Evolutionary conservation across 2,329 filamentous ascomycete genomes (phyloP).

Genomic region (Apiospora sp.): DNA sequence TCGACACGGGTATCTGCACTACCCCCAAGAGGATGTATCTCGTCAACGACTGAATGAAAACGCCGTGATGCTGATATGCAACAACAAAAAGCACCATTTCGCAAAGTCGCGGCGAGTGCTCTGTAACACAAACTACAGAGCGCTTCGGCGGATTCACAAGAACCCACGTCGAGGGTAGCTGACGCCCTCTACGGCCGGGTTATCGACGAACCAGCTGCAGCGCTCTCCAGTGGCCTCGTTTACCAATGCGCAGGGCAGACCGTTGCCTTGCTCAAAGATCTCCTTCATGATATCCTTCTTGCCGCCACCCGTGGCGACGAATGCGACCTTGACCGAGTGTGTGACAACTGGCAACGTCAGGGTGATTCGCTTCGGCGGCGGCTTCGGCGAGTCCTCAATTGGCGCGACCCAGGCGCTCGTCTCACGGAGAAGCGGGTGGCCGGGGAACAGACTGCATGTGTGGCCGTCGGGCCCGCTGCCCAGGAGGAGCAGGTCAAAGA

Average conservation of each 20-base stretch:
- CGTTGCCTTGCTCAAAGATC: slow-evolving; percentile 86
- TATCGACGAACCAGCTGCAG: slow-evolving; percentile 95
- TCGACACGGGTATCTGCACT: background rate
- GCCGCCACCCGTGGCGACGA: slow-evolving; percentile 86
- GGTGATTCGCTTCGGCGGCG: slow-evolving; percentile 88
- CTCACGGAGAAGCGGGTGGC: slow-evolving; percentile 86
- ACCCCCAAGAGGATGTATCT: background rate
- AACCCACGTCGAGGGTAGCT: slow-evolving; percentile 79
- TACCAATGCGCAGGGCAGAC: slow-evolving; percentile 85
- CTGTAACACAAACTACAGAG: slow-evolving; percentile 1
- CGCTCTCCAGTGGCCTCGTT: slow-evolving; percentile 86
- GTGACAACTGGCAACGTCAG: slow-evolving; percentile 90
- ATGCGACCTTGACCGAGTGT: slow-evolving; percentile 85
- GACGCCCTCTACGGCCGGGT: slow-evolving; percentile 84
- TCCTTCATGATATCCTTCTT: slow-evolving; percentile 94
- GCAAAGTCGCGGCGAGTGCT: background rate
- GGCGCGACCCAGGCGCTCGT: slow-evolving; percentile 89
- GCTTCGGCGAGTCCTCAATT: slow-evolving; percentile 94
- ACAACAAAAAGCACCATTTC: background rate
- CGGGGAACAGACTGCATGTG: slow-evolving; percentile 95
- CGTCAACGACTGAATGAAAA: background rate
- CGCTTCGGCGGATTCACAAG: slow-evolving; percentile 47
- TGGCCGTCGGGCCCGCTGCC: slow-evolving; percentile 96
- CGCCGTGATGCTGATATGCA: slow-evolving; percentile 2
- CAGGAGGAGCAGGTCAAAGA: slow-evolving; percentile 93